Conservation (phyloP, 129 eudicot species). For the Calendula officinalis region DNA sequence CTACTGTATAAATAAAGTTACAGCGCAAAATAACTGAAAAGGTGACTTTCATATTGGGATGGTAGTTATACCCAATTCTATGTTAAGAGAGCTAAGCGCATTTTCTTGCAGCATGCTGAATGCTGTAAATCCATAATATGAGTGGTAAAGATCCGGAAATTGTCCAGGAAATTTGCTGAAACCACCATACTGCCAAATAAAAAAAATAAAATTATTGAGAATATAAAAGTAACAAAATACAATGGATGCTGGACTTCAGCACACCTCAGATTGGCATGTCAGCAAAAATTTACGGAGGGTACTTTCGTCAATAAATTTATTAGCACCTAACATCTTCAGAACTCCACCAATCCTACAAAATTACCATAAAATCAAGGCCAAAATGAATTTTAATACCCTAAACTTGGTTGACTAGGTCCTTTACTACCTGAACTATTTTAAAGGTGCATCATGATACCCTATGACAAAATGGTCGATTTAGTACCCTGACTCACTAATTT, state of each 20-base stretch:
- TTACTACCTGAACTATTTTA: background rate
- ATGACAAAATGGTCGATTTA: too few species aligned
- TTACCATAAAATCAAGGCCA: background rate
- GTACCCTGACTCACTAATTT: too few species aligned
- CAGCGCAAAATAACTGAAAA: background rate
- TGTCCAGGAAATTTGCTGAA: conserved; percentile 82
- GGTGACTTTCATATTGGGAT: conserved; percentile 25
- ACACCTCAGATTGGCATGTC: conserved; percentile 85
- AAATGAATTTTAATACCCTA: background rate
- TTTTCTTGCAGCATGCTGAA: conserved; percentile 83
- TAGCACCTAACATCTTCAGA: conserved; percentile 74
- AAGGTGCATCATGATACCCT: too few species aligned
- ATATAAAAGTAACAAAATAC: background rate
- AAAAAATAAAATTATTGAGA: background rate
- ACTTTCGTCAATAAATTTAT: conserved; percentile 47
- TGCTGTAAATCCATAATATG: conserved; percentile 88
- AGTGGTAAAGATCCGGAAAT: conserved; percentile 89
- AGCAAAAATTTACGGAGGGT: conserved; percentile 62
- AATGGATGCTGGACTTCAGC: background rate
- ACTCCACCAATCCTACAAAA: conserved; percentile 83
- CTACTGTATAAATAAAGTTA: background rate
- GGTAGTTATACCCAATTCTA: conserved; percentile 65
- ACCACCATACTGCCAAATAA: conserved; percentile 77
- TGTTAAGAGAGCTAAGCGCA: conserved; percentile 44
- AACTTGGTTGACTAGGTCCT: too few species aligned